phyloP scores from a whole-genome alignment of 768 basidiomycete genomes.

The Boletus sensibilis region DNA sequence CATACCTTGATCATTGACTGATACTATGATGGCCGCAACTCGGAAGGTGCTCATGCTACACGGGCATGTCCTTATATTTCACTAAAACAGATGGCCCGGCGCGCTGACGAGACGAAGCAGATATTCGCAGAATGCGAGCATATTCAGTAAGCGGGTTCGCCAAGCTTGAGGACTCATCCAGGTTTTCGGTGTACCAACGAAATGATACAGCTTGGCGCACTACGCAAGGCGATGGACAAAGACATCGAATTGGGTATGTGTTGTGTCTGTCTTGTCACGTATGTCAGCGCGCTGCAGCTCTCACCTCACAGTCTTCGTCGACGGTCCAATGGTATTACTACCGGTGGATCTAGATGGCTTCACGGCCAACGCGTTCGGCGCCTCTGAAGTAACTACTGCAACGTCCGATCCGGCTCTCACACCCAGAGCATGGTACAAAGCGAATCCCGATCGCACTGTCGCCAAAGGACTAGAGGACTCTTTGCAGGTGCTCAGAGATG shows the following conservation, averaged over 20 bases:
- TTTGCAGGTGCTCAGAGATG: conserved; percentile 51
- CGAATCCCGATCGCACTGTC: conserved; percentile 50
- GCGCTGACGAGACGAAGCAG: conserved; percentile 34
- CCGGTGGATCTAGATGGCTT: conserved; percentile 55
- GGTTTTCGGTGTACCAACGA: not conserved
- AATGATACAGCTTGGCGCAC: conserved; percentile 57
- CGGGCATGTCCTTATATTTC: conserved; percentile 33
- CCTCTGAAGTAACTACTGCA: conserved; percentile 34
- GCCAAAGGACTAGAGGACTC: conserved; percentile 59
- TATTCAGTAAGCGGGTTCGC: conserved; percentile 71
- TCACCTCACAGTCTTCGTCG: conserved; percentile 58
- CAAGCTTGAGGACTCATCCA: not conserved
- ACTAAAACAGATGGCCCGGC: not conserved
- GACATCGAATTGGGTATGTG: conserved; percentile 61
- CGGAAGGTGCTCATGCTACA: conserved; percentile 47
- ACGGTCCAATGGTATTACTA: conserved; percentile 65
- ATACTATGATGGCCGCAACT: conserved; percentile 18
- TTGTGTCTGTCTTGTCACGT: not conserved
- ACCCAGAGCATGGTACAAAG: conserved; percentile 73
- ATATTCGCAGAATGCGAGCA: conserved; percentile 67
- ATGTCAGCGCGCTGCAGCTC: not conserved
- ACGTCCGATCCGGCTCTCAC: conserved; percentile 50
- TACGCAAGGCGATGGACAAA: conserved; percentile 67
- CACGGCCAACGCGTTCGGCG: conserved; percentile 35
- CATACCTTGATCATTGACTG: not conserved